Base-by-base conservation (phyloP, 208 protist genomes). In the Wallacemonas collosoma region DNA sequence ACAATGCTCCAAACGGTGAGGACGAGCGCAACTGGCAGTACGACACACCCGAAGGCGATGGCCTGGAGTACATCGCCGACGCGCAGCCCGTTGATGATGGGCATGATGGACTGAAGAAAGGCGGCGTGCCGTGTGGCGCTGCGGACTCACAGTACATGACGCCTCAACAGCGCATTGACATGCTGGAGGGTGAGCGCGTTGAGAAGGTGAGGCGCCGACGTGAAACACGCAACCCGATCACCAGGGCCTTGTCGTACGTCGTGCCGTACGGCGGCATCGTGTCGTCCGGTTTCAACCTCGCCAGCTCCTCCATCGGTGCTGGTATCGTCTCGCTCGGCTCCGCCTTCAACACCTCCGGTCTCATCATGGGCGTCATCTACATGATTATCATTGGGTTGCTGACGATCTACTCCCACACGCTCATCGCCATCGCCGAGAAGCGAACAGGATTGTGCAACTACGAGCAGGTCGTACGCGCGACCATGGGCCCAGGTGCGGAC, bases 301-400 rank as follows among this genome's bases (percentile, higher is more conserved):
- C 81, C 40, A 85, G 73, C 69, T 79, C 80, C 17, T 82, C 84
- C 40, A 47, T 94, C 17, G 91, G 91, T 6, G 91, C 78, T 26
- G 88, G 88, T 40, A 91, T 93, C 55, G 81, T 95, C 53, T 75
- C 84, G 11, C 72, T 95, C 1, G 86, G 87, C 4, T 79, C 56
- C 12, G 82, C 91, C 50, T 90, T 90, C 54, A 50, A 75, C 17
- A 75, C 48, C 3, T 81, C 69, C 44, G 91, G 91, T 12, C 38
- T 94, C 17, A 67, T 83, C 26, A 86, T 94, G 79, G 73, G 80
- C 2, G 45, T 89, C 38, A 76, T 93, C 48, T 88, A 86, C 73
- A 72, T 94, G 43, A 70, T 92, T 15, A 45, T 90, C n/a, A 74
- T 85, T n/a, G 75, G 65, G n/a, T 7, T 62, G 3, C 66, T 88